Base-by-base conservation (phyloP, 2,329 filamentous ascomycete species). In the Pseudogymnoascus sp. region DNA sequence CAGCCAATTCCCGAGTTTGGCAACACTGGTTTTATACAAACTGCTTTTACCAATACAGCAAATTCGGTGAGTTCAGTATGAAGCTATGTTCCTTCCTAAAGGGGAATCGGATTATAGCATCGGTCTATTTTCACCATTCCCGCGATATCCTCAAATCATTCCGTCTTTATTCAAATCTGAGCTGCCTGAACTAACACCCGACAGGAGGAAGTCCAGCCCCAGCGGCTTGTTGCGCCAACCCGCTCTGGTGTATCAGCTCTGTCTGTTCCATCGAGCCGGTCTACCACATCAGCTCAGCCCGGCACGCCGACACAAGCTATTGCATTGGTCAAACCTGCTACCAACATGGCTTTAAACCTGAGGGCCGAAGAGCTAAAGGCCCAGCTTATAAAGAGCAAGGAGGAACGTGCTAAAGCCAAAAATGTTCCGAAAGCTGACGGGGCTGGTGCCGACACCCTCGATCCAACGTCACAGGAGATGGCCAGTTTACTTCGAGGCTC, bases 361-460 rank as follows among this genome's bases (percentile, higher is more conserved):
- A 67, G 70, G 67, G 71, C 71, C 21, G 70, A 68, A 44, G 69
- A 73, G 66, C 59, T 74, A 31, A 74, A 72, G 56, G 72, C 70
- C 42, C 62, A 70, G 62, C 62, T 74, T 26, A 53, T 74, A n/a
- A 59, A 63, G 56, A 71, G 67, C 59, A 64, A 65, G 59, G 67
- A 64, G 65, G 65, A 67, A 65, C 65, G 63, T 33, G 50, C 29
- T 29, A 56, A 56, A n/a, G 29, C 50, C 26, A 56, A 33, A 33
- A 19, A 2, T 19, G 13, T 10, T 4, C n/a, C 1, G 16, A 56
- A 31, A 33, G 0, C n/a, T 1, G 16, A 19, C 13, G 10, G 3
- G n/a, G 10, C n/a, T n/a, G 29, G 11, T 7, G 2, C 50, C n/a
- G 4, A 3, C 50, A 7, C 50, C 6, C 26, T 56, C 14, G 50